Base-by-base conservation (phyloP, 495 filamentous ascomycete genomes). In the Neurospora sp. region DNA sequence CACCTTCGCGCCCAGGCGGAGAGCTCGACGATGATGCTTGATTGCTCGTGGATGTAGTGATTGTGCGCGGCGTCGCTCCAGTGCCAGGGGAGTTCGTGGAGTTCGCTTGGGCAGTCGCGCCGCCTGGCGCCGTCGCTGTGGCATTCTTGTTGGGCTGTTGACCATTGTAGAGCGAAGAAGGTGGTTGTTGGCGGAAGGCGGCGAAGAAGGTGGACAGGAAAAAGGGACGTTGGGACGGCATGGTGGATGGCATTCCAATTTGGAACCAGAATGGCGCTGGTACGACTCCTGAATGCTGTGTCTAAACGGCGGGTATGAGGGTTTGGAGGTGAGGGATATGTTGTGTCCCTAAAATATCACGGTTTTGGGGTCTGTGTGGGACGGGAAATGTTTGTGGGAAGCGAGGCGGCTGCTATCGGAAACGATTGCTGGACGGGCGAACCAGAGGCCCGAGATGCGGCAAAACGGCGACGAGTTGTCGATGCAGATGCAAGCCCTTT, bases 161-260 rank as follows among this genome's bases (percentile, higher is more conserved):
- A 20, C 76, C 18, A 7, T 82, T 76, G 20, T 80, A 80, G 48
- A 80, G 79, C 4, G 80, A 78, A 18, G 79, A 74, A 6, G 78
- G 80, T 5, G 80, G 70, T 71, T 80, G 82, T 74, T 84, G 85
- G 18, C 93, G 90, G 81, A 95, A 95, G 75, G 92, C 92, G 78
- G 92, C 91, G 74, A 96, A 88, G 86, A 96, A 93, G 84, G 92
- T 93, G 71, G 91, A 89, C 74, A 96, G 86, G 79, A 85, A 86
- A 86, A 94, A 95, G 71, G 93, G 91, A 46, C 92, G 86, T 84
- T 95, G 93, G 72, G 91, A 93, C 1, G 91, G 85, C 88, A 91
- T 91, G 69, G 71, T 86, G 72, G 35, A 27, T 37, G 38, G 48
- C 61, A 72, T 74, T 39, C 53, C 14, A 65, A 65, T 65, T 65